Base-by-base conservation (phyloP, 176 grass and related monocot species). In the Carex cristatella region DNA sequence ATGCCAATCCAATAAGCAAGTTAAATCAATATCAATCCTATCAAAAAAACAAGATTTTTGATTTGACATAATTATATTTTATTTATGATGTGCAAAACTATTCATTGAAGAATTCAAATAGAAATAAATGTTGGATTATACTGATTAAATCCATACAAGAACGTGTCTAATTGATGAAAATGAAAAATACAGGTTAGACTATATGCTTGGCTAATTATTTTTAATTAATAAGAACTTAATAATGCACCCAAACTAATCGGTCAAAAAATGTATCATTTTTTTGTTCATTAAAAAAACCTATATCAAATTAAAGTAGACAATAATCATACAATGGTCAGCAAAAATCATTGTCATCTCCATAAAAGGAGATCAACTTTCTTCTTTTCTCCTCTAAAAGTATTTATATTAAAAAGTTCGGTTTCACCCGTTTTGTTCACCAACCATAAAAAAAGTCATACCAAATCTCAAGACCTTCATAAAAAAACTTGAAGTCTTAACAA, bases 371-470 rank as follows among this genome's bases (percentile, higher is more conserved):
- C 56, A 60, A 30, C 40, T 48, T 81, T 81, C 3, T 1, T 46
- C 32, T 81, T 64, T 48, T 81, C 79, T 44, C 28, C 79, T 81
- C 58, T 23, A n/a, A 64, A 46, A 81, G 32, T 81, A 40, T 48
- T 13, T 1, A 81, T 81, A 81, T 48, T 81, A 28, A 48, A 48
- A 81, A 42, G 33, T 46, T 48, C 13, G 38, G 40, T 81, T 54
- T 65, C 33, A 6, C 8, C 33, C 10, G 40, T 46, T 83, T 9
- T 83, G 81, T 69, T 83, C 42, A 83, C 63, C 81, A 31, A 83
- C 81, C 54, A 31, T 62, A 65, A 16, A 83, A 16, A 83, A 65
- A 33, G 15, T 13, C 27, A 56, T 83, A 63, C 81, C 81, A 83
- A 69, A 83, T 66, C 42, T 40, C 3, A 14, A 66, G 62, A 83